Evolutionary conservation across 345 rosid genomes (phyloP), one percentile per base, ranked within the genome.

Genomic region (Eucalyptus regnans): DNA sequence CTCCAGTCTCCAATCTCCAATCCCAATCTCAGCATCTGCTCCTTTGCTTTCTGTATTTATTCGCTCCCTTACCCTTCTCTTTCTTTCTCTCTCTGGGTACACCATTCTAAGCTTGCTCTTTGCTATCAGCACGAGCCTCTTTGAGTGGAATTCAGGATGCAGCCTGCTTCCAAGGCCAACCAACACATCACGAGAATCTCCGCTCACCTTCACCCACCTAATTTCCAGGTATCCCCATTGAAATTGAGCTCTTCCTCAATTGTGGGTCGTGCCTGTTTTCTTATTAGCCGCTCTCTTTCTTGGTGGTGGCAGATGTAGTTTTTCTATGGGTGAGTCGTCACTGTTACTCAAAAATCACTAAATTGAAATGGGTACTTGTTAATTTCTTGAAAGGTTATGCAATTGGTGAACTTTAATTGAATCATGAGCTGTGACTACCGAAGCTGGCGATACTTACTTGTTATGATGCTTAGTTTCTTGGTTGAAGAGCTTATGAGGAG

Each of bases 171-270:
- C 88, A 91, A 90, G 87, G 92, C 94, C 84, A 93, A 87, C 91
- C 96, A 93, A 88, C 98, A 99, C 29, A 95, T 97, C 87, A 94
- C 97, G 23, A 93, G 95, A 88, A 93, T 97, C 90, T 93, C 98
- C 2, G 94, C 96, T 84, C 99, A 97, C 90, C 95, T 97, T 87
- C 92, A 94, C 60, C 98, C 98, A 86, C 90, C 96, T 23, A 87
- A 88, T 88, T 62, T 89, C 90, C 94, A 89, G 90, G 93, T 85
- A 17, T 8, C 56, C 15, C 64, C 86, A 22, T 23, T 64, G 15
- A 12, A 10, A 33, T 68, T 54, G 31, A n/a, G 88, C 44, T 76
- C 86, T 23, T 56, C 43, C 86, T 37, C n/a, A 52, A 43, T 44
- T 7, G 23, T 64, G 71, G 50, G 50, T n/a, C 79, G 17, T 41